phyloP scores from a whole-genome alignment of 768 basidiomycete species.

The Clathrus columnatus region DNA sequence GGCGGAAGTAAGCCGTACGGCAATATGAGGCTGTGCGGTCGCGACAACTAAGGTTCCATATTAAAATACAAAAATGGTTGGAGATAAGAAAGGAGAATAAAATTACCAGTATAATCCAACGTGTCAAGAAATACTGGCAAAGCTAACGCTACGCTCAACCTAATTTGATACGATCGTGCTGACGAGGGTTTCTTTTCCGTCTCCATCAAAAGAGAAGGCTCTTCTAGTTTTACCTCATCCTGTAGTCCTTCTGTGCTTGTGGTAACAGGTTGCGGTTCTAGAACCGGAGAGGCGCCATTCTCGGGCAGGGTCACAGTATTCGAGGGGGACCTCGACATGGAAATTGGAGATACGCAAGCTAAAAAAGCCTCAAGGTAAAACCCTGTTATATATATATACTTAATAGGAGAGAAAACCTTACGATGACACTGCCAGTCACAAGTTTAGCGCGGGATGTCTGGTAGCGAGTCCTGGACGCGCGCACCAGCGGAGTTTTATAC shows the following conservation, averaged over 20 bases:
- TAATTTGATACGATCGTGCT: neutral
- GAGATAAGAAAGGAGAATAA: neutral
- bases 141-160: conserved; percentile 22
- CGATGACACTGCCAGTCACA: no score
- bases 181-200: neutral
- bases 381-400: neutral
- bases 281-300: neutral
- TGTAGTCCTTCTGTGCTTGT: neutral
- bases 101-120: conserved; percentile 27
- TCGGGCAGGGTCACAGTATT: neutral
- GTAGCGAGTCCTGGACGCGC: no score
- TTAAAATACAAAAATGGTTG: neutral
- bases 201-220: neutral
- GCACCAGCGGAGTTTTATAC: no score
- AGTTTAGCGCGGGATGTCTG: no score
- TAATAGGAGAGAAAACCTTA: no score
- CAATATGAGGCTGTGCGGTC: conserved; percentile 43
- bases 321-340: neutral
- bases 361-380: no score
- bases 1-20: conserved; percentile 24
- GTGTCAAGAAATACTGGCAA: conserved; percentile 37
- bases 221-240: neutral
- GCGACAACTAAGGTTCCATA: conserved; percentile 48
- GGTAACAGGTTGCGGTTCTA: neutral
- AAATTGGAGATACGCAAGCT: neutral